Base-by-base conservation (phyloP, 2,329 filamentous ascomycete species). In the Penicillium sp. region DNA sequence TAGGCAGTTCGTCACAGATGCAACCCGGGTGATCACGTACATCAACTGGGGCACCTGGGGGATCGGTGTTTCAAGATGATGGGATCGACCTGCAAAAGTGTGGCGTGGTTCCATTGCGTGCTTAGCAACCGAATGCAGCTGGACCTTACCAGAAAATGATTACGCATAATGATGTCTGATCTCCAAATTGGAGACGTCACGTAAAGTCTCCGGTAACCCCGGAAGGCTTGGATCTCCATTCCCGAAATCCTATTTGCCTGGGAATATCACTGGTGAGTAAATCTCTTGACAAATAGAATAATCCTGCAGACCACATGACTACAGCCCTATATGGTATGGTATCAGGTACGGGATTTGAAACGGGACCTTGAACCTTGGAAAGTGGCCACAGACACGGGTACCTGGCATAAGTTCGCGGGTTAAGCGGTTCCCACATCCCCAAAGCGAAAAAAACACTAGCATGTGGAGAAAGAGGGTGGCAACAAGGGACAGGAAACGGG, bases 71-170 rank as follows among this genome's bases (percentile, higher is more conserved):
- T 64, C 62, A 63, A 14, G 35, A 44, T 41, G 9, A 43, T 53
- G 33, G 51, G 63, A 65, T 64, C 63, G 48, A 48, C 59, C 24
- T 41, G 39, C 31, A 52, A 35, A 29, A 22, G 33, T 39, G 47
- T 53, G 31, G 63, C 63, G 58, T 56, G 53, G 61, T 55, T 35
- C 33, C 14, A 62, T 66, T 49, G 64, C 61, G 61, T 66, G 63
- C 63, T 61, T 49, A 21, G 31, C 3, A 16, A 21, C 5, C 13
- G 14, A 31, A 26, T 37, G 9, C 33, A 50, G 22, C 26, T 26
- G 11, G 5, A 48, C 24, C 19, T 29, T 19, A 39, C n/a, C n/a
- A 19, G 11, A 19, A 19, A 19, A 11, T 2, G n/a, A 11, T 39
- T 39, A 39, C 35, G 19, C 27, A 13, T 13, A 11, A 37, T n/a